These are phyloP conservation scores for Lepraria neglecta DNA, from an alignment of 495 filamentous ascomycete species.

Conservation along the genomic window DNA sequence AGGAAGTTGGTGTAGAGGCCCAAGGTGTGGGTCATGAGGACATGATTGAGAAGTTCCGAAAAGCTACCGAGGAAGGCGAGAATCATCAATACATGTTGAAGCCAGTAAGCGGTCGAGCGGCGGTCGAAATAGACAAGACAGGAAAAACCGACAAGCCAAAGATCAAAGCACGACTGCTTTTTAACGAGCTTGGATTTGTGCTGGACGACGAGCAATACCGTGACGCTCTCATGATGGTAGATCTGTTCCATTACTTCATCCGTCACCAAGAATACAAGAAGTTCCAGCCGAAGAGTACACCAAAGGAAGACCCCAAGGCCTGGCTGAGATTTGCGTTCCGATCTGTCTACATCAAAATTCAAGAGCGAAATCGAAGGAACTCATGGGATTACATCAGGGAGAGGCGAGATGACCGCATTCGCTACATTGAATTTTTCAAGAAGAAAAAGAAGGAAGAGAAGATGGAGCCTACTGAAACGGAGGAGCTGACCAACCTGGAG, in stretches of 20 bases:
- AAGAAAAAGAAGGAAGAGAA: slow-evolving; percentile 76
- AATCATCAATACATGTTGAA: slow-evolving; percentile 91
- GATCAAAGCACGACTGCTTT: slow-evolving; percentile 82
- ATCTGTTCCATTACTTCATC: slow-evolving; percentile 97
- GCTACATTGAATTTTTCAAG: slow-evolving; percentile 93
- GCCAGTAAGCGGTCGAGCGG: slow-evolving; percentile 86
- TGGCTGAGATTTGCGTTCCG: slow-evolving; percentile 89
- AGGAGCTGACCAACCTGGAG: slow-evolving; percentile 70
- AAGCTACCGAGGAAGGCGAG: slow-evolving; percentile 67
- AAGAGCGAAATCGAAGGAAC: slow-evolving; percentile 83
- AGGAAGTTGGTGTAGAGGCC: slow-evolving; percentile 54
- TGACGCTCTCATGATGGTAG: slow-evolving; percentile 93
- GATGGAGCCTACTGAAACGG: slow-evolving; percentile 58
- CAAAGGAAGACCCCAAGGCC: slow-evolving; percentile 84
- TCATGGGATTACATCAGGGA: slow-evolving; percentile 93
- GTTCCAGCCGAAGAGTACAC: slow-evolving; percentile 74
- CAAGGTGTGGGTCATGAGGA: slow-evolving; percentile 63
- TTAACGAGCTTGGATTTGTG: slow-evolving; percentile 93
- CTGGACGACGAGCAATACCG: slow-evolving; percentile 95
- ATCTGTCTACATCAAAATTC: slow-evolving; percentile 85
- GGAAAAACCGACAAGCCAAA: slow-evolving; percentile 72
- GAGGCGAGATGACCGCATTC: slow-evolving; percentile 78
- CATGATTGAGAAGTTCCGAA: slow-evolving; percentile 65
- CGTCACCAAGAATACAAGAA: slow-evolving; percentile 97
- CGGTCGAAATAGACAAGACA: slow-evolving; percentile 87